Conservation (phyloP, 2,329 filamentous ascomycete species). For the Albifimbria verrucaria region DNA sequence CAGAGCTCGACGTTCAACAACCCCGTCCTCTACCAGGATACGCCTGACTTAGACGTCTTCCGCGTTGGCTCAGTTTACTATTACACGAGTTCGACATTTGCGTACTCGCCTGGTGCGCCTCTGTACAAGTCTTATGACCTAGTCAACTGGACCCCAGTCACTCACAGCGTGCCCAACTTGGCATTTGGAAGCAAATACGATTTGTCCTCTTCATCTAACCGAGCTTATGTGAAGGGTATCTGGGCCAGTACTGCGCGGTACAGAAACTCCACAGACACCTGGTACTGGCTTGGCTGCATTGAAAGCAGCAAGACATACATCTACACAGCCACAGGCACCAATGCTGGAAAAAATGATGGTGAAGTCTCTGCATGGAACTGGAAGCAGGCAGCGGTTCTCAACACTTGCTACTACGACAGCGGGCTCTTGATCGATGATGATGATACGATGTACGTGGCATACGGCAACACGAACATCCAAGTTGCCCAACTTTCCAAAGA, state of each 20-base stretch:
- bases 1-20: too few species aligned
- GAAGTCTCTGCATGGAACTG: not conserved
- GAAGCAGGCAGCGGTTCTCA: slow-evolving; percentile 3
- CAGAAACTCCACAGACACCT: slow-evolving; percentile 8
- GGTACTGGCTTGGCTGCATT: slow-evolving; percentile 12
- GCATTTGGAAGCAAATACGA: slow-evolving; percentile 44
- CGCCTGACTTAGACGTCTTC: too few species aligned
- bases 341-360: not conserved
- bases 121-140: too few species aligned
- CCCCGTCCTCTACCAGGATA: too few species aligned
- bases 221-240: slow-evolving; percentile 49
- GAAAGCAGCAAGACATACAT: slow-evolving; percentile 10
- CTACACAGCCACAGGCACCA: slow-evolving; percentile 6
- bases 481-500: slow-evolving; percentile 50
- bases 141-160: too few species aligned
- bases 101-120: too few species aligned
- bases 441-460: slow-evolving; percentile 56
- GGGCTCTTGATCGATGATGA: slow-evolving; percentile 57
- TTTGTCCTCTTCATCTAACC: slow-evolving; percentile 31
- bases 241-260: slow-evolving; percentile 46
- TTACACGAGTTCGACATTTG: too few species aligned
- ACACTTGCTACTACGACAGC: slow-evolving; percentile 42
- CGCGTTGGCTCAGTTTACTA: too few species aligned
- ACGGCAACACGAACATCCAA: slow-evolving; percentile 45
- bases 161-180: too few species aligned